Conservation (phyloP, 192 early-diverging fungal genomes). For the Backusella luteola region DNA sequence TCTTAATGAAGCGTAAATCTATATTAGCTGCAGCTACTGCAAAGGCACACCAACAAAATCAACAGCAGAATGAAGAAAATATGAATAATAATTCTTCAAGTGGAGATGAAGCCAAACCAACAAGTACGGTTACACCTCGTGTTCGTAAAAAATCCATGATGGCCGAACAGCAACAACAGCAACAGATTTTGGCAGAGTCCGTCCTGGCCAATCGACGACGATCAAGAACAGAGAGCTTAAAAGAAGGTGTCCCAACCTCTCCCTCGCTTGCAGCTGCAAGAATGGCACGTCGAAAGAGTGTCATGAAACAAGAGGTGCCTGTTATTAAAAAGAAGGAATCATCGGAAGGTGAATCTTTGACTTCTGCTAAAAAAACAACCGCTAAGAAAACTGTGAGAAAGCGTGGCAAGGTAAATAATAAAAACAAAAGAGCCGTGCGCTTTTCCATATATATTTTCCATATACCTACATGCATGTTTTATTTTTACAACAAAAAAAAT, state of each 20-base stretch:
- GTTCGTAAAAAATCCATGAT: neutral
- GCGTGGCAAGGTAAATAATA: constrained; percentile 29
- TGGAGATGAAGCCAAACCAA: neutral
- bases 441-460: neutral
- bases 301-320: neutral
- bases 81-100: neutral
- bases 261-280: constrained; percentile 16
- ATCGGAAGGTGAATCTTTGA: constrained; percentile 1
- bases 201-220: constrained; percentile 11
- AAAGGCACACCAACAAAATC: neutral
- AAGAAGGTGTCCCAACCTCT: constrained; percentile 27
- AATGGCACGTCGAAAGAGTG: constrained; percentile 12
- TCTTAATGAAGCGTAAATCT: neutral
- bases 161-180: neutral
- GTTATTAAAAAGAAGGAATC: neutral
- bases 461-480: neutral
- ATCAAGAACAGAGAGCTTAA: constrained; percentile 28
- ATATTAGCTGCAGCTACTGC: constrained; percentile 4
- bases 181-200: neutral
- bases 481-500: neutral
- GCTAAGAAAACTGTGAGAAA: constrained; percentile 16
- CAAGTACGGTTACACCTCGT: neutral
- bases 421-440: neutral
- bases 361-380: neutral
- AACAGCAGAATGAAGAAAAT: neutral